Evolutionary conservation across 2,329 filamentous ascomycete species (phyloP), one percentile per base, ranked within the genome.

Genomic region (Curvularia sp.): DNA sequence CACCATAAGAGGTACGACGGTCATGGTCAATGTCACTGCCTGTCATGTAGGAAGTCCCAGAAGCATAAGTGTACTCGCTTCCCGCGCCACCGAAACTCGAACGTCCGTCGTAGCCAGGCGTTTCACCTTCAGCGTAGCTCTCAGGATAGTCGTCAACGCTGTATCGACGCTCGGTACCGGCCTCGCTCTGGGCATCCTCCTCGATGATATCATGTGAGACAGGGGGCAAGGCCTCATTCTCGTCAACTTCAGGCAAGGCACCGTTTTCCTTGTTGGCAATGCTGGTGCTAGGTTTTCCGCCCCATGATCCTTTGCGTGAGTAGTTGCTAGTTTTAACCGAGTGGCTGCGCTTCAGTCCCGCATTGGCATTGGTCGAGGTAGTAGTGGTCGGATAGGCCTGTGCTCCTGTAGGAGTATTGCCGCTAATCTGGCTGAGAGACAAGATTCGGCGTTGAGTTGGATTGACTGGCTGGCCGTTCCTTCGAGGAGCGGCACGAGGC

Each of bases 371-470:
- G 9, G 60, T 50, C 3, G 53, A 48, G 68, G 60, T 77, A 65
- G 59, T 78, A 69, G 46, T 65, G 52, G 55, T 69, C 20, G 70
- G 64, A 53, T 72, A 79, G 6, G 72, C 74, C 79, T 80, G 70
- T 55, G 74, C 74, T 35, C 79, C 77, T 42, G 77, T 80, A 5
- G 87, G 82, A 33, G 86, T 82, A 71, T 95, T 94, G 74, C 89
- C 88, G 53, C 87, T 91, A 67, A 98, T 96, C 78, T 97, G 92
- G 74, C 90, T 96, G 35, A 98, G 86, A 50, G 92, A 97, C 58
- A 96, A 85, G 70, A 98, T 97, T 49, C 95, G 88, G 41, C 94
- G 86, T 61, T 79, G 80, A 15, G 78, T 76, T 38, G 78, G 72
- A 54, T 76, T 75, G 31, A 60, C 69, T 26, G 75, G 70, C 18